Conservation (phyloP, 164 flowering plant species). For the Santalum album region DNA sequence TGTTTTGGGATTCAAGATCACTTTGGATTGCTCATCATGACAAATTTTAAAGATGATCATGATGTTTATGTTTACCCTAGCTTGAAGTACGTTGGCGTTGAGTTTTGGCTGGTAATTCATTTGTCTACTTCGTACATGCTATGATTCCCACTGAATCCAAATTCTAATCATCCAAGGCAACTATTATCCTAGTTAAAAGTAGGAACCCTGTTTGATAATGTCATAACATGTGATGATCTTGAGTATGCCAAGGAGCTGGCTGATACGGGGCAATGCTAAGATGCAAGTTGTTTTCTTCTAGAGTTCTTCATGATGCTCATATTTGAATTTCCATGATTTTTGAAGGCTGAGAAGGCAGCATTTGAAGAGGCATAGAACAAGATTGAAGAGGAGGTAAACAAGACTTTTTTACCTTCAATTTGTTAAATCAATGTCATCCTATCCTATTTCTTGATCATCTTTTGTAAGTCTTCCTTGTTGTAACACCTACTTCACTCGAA, state of each 20-base stretch:
- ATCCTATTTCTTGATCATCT: too few species aligned
- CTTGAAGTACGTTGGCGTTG: conserved; percentile 69
- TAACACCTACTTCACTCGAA: too few species aligned
- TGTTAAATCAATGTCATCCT: too few species aligned
- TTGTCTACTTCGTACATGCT: too few species aligned
- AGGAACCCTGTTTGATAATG: conserved; percentile 87
- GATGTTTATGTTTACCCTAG: conserved; percentile 59
- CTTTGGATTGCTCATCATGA: background rate
- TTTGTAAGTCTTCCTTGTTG: too few species aligned
- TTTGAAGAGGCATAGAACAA: conserved; percentile 90
- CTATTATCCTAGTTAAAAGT: too few species aligned
- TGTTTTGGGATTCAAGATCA: background rate
- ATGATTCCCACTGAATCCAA: too few species aligned
- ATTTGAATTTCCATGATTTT: conserved; percentile 4
- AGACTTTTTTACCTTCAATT: too few species aligned
- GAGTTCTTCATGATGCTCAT: too few species aligned
- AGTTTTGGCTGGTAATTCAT: conserved; percentile 97
- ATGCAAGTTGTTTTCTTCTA: conserved; percentile 45
- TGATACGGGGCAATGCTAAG: conserved; percentile 82
- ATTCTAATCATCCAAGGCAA: too few species aligned
- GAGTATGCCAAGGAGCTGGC: conserved; percentile 84
- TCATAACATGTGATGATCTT: conserved; percentile 64
- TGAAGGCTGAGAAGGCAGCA: conserved; percentile 90
- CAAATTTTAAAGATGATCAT: conserved; percentile 87
- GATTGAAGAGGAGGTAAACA: conserved; percentile 82